Evolutionary conservation across 331 rosid species (phyloP).

Genomic region (Erythrophleum ivorense): DNA sequence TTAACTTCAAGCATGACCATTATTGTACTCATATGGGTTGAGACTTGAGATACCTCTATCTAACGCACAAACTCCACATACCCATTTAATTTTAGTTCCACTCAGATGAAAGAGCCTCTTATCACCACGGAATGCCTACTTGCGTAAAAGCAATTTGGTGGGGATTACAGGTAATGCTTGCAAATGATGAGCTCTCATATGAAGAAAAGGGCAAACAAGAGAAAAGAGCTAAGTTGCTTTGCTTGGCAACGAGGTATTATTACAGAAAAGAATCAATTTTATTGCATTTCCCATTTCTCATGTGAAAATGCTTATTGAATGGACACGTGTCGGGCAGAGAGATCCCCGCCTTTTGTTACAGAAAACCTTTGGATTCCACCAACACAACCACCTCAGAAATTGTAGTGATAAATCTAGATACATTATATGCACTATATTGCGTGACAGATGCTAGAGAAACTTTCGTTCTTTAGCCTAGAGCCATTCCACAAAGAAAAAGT

Average conservation of each 20-base stretch:
- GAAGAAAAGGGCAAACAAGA: not conserved
- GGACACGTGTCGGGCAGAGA: conserved; percentile 42
- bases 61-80: no score
- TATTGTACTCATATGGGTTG: not conserved
- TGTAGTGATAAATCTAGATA: conserved; percentile 46
- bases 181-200: not conserved
- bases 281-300: conserved; percentile 50
- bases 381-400: conserved; percentile 49
- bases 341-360: conserved; percentile 52
- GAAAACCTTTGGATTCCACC: conserved; percentile 54
- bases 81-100: not conserved
- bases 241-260: conserved; percentile 21
- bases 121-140: not conserved
- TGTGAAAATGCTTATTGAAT: conserved; percentile 43
- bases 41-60: not conserved
- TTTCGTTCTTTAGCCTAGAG: conserved; percentile 39
- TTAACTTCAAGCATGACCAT: not conserved
- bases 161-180: not conserved
- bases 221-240: not conserved
- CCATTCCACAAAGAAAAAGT: conserved; percentile 50
- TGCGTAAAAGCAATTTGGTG: not conserved
- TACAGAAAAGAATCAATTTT: conserved; percentile 64
- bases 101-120: not conserved
- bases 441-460: conserved; percentile 25
- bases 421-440: conserved; percentile 57